These are phyloP conservation scores for Syncephalastrum monosporum DNA, from an alignment of 371 early-diverging fungal genomes.

Conservation along the genomic window DNA sequence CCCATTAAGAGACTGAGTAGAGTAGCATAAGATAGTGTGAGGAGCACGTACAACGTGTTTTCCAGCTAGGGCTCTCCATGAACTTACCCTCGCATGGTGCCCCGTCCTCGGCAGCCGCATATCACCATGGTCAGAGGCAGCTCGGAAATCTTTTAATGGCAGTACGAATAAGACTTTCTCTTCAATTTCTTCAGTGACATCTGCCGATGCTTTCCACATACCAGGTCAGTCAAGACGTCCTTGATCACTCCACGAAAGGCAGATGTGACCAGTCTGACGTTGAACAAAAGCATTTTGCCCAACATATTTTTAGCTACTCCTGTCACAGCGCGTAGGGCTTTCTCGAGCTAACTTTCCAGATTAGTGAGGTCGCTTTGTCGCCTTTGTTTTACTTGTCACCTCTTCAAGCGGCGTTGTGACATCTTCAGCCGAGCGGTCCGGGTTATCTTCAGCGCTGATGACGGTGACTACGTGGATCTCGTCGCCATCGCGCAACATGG, in stretches of 20 bases:
- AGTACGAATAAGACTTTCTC: not conserved
- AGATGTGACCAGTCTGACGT: constrained; percentile 46
- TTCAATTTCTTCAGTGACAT: not conserved
- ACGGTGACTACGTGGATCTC: constrained; percentile 52
- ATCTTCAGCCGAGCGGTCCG: constrained; percentile 17
- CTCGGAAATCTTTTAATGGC: constrained; percentile 38
- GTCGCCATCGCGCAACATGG: constrained; percentile 58
- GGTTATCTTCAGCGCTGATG: constrained; percentile 42
- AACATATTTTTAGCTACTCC: constrained; percentile 30
- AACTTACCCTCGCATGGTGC: constrained; percentile 54
- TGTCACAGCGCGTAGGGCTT: constrained; percentile 27
- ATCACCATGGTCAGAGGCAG: constrained; percentile 54
- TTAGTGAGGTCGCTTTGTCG: not conserved
- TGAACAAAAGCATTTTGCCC: constrained; percentile 42
- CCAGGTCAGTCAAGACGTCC: constrained; percentile 40
- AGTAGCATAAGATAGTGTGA: not conserved
- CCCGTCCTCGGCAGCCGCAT: constrained; percentile 58
- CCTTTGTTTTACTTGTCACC: constrained; percentile 5
- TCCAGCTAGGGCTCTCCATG: not conserved
- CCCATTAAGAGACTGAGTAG: constrained; percentile 44
- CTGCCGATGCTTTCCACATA: constrained; percentile 9
- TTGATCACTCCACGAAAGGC: constrained; percentile 54
- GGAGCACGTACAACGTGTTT: not conserved
- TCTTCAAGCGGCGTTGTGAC: constrained; percentile 14
- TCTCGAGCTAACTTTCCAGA: constrained; percentile 16